These are phyloP conservation scores for Colletotrichum lindemuthianum DNA, from an alignment of 2,329 filamentous ascomycete species.

Conservation along the genomic window DNA sequence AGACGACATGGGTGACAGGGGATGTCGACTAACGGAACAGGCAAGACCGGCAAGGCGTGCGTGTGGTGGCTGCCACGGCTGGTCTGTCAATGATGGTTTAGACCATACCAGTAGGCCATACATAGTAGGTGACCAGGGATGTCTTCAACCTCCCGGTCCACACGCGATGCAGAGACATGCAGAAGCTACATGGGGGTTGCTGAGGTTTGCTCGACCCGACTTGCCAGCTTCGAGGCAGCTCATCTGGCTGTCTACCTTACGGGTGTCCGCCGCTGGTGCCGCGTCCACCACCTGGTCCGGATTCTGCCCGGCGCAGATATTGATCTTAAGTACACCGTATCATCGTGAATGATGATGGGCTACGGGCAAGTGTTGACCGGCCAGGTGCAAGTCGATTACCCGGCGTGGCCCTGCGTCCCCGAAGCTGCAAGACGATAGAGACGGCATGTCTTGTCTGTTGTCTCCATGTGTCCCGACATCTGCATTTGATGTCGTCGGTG, in stretches of 20 bases:
- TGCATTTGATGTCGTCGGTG: constrained; percentile 18
- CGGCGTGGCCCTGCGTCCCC: constrained; percentile 13
- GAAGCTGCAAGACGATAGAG: constrained; percentile 19
- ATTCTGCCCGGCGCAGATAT: constrained; percentile 16
- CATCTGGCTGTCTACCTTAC: constrained; percentile 22
- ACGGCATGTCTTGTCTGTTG: constrained; percentile 9
- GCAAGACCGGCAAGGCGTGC: constrained; percentile 45
- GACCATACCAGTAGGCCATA: neutral
- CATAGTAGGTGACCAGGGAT: constrained; percentile 22
- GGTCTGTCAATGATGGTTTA: constrained; percentile 20
- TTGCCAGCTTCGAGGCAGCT: constrained; percentile 26
- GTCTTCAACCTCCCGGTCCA: constrained; percentile 36
- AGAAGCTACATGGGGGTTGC: constrained; percentile 25
- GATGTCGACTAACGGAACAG: constrained; percentile 46
- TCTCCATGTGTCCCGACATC: constrained; percentile 17
- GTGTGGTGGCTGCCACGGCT: constrained; percentile 33
- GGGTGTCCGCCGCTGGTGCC: constrained; percentile 29
- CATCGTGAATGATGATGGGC: neutral
- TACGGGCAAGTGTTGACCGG: constrained; percentile 11
- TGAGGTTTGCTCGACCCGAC: constrained; percentile 25
- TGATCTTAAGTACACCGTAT: constrained; percentile 16
- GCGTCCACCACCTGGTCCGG: constrained; percentile 15
- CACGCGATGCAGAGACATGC: constrained; percentile 38
- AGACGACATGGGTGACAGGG: constrained; percentile 41
- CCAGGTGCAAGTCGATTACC: constrained; percentile 14